Evolutionary conservation across 768 basidiomycete genomes (phyloP), one percentile per base, ranked within the genome.

Genomic region (Leccinum subgranulosum): DNA sequence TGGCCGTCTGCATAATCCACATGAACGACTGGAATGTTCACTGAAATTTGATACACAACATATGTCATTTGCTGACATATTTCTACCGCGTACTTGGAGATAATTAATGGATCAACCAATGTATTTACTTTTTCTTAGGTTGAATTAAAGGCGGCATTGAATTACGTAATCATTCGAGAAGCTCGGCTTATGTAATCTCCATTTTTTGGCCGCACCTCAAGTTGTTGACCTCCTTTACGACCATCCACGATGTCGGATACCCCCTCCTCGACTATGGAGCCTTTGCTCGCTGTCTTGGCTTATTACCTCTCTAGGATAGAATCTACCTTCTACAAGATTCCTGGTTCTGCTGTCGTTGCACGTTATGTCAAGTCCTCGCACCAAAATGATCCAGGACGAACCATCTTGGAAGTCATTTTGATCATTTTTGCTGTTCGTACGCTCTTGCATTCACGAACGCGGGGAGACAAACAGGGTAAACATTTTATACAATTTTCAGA

Each of bases 301-400:
- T 78, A 81, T 48, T 79, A 84, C 0, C 74, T 90, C 41, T 74
- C 81, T 3, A 82, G 81, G 2, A 64, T 85, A 3, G 85, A 91
- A 72, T 75, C 78, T 15, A 79, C 81, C 0, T 94, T 94, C 73
- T 84, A 82, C 76, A 84, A 80, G 59, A 73, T 93, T 15, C 92
- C 91, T 8, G 91, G 91, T 45, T 92, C 91, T 9, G 84, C 87
- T 3, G 88, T 94, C 58, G 74, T 93, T 60, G 83, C 90, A 60
- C 90, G 95, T 64, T 97, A 97, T 71, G 90, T 98, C 76, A 88
- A 84, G 75, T 93, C 91, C 28, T 95, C 92, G 0, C 95, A 99
- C 73, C 90, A 92, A 73, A 90, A 99, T 70, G 97, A 99, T 74
- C 97, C 97, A 1, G 92, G 90, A 31, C 81, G 97, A 54, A 94